Percentiles rank a stretch among this genome's conserved stretches.
phyloP scores from a whole-genome alignment of 106 monocot species.

The Narthecium ossifragum region DNA sequence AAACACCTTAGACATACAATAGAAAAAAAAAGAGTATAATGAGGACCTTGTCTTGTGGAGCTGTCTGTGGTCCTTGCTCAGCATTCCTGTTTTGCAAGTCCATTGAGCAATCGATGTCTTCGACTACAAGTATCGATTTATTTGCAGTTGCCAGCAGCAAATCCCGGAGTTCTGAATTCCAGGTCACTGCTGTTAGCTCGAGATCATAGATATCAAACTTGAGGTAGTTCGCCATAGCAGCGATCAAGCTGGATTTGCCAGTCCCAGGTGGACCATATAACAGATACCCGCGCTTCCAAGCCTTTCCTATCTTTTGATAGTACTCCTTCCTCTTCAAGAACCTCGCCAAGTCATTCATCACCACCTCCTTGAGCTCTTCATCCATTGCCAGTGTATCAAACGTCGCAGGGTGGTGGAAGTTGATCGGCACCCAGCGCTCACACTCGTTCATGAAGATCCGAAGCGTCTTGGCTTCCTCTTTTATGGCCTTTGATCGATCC shows the following conservation, averaged over 20 bases:
- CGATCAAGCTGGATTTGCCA: constrained; percentile 7
- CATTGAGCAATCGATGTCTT: constrained; percentile 7
- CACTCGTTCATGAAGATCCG: constrained; percentile 20
- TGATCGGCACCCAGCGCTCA: constrained; percentile 13
- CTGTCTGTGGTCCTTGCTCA: too few species aligned
- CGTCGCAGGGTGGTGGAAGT: constrained; percentile 37
- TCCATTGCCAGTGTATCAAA: constrained; percentile 47
- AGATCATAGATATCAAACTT: constrained; percentile 8
- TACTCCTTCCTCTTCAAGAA: constrained; percentile 31
- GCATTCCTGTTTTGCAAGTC: neutral
- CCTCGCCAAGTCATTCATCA: constrained; percentile 26
- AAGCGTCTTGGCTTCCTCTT: constrained; percentile 3
- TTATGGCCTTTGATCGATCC: constrained; percentile 10
- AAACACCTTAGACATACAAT: neutral
- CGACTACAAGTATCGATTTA: constrained; percentile 2
- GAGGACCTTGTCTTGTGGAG: too few species aligned
- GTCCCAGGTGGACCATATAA: constrained; percentile 10
- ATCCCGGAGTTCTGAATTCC: neutral
- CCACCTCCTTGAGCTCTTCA: constrained; percentile 13
- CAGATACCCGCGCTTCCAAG: constrained; percentile 12
- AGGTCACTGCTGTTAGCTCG: constrained; percentile 1
- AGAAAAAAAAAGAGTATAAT: neutral
- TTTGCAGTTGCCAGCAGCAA: neutral
- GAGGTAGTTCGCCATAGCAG: constrained; percentile 7
- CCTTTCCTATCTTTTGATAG: constrained; percentile 7